phyloP scores from a whole-genome alignment of 108 stramenopile genomes.

The Skeletonema menzelii region DNA sequence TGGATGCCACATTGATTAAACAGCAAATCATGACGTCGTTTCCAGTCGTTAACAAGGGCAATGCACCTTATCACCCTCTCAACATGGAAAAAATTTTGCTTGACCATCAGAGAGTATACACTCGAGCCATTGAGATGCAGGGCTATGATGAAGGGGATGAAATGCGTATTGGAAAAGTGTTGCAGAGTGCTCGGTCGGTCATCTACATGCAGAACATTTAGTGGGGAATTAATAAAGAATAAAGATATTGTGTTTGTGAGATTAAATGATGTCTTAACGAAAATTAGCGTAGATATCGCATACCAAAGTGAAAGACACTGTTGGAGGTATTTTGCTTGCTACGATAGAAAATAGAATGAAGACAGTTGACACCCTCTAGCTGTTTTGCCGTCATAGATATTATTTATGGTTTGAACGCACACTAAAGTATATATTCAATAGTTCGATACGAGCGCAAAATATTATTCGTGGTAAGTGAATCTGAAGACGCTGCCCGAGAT shows the following conservation, averaged over 20 bases:
- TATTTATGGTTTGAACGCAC: too few species aligned
- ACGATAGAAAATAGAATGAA: too few species aligned
- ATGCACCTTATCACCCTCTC: slow-evolving; percentile 3
- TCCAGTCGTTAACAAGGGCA: slow-evolving; percentile 8
- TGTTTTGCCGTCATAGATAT: too few species aligned
- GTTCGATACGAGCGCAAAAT: too few species aligned
- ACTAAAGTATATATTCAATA: too few species aligned
- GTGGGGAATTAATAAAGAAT: neutral
- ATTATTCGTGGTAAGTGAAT: too few species aligned
- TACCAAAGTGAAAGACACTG: too few species aligned
- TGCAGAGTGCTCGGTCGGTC: slow-evolving; percentile 4
- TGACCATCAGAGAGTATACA: neutral
- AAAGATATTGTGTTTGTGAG: neutral
- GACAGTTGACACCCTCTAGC: too few species aligned
- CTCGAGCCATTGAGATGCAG: slow-evolving; percentile 9
- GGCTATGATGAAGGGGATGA: slow-evolving; percentile 14
- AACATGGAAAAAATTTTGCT: slow-evolving; percentile 16
- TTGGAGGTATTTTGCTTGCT: too few species aligned
- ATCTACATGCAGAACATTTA: slow-evolving; percentile 2
- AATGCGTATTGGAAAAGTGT: neutral
- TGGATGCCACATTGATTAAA: neutral
- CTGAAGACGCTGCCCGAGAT: too few species aligned
- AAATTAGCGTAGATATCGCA: too few species aligned
- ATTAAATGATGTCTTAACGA: neutral
- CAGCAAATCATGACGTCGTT: slow-evolving; percentile 7